Evolutionary conservation across 1,139 yeast genomes (phyloP).

Genomic region (Suhomyces guaymorum): DNA sequence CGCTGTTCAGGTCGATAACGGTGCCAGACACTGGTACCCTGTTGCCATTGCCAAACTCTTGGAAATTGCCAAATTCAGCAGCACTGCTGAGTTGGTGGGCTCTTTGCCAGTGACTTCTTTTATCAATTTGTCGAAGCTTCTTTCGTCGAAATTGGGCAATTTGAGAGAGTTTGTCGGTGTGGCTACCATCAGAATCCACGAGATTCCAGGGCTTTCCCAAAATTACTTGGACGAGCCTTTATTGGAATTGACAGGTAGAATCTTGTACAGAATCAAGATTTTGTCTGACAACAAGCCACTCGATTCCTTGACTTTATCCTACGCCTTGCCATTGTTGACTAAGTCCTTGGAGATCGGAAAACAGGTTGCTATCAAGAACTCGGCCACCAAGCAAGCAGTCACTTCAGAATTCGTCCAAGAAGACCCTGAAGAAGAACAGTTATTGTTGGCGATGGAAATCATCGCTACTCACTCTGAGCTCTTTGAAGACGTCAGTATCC

Average conservation of each 20-base stretch:
- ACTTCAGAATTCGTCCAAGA: conserved; percentile 71
- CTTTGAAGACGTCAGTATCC: conserved; percentile 65
- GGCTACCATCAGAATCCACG: conserved; percentile 59
- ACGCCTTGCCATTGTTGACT: conserved; percentile 70
- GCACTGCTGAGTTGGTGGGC: conserved; percentile 44
- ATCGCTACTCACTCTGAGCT: conserved; percentile 74
- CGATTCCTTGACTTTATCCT: conserved; percentile 67
- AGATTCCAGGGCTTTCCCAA: conserved; percentile 41
- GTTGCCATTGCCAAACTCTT: conserved; percentile 53
- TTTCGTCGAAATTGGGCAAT: conserved; percentile 51
- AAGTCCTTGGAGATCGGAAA: conserved; percentile 64
- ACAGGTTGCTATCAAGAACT: conserved; percentile 49
- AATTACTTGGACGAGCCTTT: conserved; percentile 53
- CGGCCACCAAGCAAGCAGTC: conserved; percentile 47
- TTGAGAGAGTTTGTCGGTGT: conserved; percentile 61
- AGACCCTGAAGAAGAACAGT: conserved; percentile 86
- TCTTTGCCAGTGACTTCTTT: conserved; percentile 38
- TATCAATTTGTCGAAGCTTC: conserved; percentile 43
- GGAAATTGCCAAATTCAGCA: conserved; percentile 35
- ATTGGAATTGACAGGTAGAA: conserved; percentile 56
- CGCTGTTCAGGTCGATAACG: conserved; percentile 62
- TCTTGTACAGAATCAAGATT: conserved; percentile 74
- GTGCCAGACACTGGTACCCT: conserved; percentile 73
- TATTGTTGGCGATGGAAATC: conserved; percentile 75
- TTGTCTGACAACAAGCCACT: conserved; percentile 72